Percentiles rank a stretch among this genome's conserved stretches.
These are phyloP conservation scores for Leishmania tropica DNA, from an alignment of 208 protist species.

Conservation along the genomic window DNA sequence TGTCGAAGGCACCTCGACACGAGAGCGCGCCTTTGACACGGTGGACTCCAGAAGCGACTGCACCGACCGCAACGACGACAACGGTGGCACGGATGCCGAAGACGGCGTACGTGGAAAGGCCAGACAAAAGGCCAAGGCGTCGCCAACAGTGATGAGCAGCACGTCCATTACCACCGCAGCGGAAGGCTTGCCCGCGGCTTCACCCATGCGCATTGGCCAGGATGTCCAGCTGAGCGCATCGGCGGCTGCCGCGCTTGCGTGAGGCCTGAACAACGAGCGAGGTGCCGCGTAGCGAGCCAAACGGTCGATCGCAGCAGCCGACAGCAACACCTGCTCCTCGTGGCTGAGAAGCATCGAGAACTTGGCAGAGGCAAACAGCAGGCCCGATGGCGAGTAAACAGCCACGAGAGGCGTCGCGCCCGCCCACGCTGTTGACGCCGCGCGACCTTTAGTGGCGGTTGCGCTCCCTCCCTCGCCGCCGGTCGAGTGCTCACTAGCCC, in stretches of 20 bases:
- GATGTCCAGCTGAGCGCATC: slow-evolving; percentile 21
- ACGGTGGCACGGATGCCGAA: neutral
- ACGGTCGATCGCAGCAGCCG: slow-evolving; percentile 55
- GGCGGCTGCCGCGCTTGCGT: neutral
- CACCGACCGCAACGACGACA: slow-evolving; percentile 14
- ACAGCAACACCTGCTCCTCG: slow-evolving; percentile 41
- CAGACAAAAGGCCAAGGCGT: slow-evolving; percentile 44
- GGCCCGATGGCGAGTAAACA: slow-evolving; percentile 56
- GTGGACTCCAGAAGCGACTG: slow-evolving; percentile 12
- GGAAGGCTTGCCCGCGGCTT: neutral
- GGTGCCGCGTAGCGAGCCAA: slow-evolving; percentile 22
- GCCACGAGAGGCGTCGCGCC: slow-evolving; percentile 35
- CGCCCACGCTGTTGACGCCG: neutral
- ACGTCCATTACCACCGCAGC: slow-evolving; percentile 37
- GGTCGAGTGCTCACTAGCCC: neutral
- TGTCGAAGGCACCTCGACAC: neutral
- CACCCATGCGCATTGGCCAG: slow-evolving; percentile 22
- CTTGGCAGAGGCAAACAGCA: slow-evolving; percentile 48
- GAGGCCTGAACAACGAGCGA: neutral
- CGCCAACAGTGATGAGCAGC: slow-evolving; percentile 52
- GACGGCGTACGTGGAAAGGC: slow-evolving; percentile 32
- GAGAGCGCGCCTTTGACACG: neutral
- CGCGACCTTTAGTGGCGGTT: neutral
- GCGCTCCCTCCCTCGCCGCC: neutral
- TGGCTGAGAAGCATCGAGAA: slow-evolving; percentile 43